phyloP scores from a whole-genome alignment of 495 filamentous ascomycete species.

The Penicillium riverlandense region DNA sequence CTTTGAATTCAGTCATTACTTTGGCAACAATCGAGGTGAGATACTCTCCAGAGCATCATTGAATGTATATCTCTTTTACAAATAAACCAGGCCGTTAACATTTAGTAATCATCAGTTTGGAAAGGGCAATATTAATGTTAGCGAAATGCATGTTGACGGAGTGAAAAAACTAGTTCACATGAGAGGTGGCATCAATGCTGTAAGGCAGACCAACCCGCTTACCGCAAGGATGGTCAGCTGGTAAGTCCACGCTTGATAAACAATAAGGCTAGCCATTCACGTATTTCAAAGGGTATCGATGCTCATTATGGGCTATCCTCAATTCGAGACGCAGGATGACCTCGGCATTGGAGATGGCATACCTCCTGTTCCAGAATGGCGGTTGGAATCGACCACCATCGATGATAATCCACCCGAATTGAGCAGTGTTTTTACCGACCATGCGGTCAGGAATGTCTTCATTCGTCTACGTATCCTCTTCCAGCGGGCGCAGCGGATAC shows the following conservation, averaged over 20 bases:
- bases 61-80: background rate
- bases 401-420: slow-evolving; percentile 8
- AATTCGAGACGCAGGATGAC: slow-evolving; percentile 44
- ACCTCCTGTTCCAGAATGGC: slow-evolving; percentile 37
- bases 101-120: slow-evolving; percentile 26
- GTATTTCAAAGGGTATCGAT: slow-evolving; percentile 38
- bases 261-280: background rate
- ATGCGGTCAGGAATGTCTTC: slow-evolving; percentile 28
- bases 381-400: slow-evolving; percentile 10
- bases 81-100: background rate
- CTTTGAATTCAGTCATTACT: slow-evolving; percentile 47
- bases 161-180: slow-evolving; percentile 37
- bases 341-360: slow-evolving; percentile 39
- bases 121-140: slow-evolving; percentile 37
- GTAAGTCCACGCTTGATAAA: slow-evolving; percentile 17
- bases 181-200: slow-evolving; percentile 39
- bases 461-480: slow-evolving; percentile 35
- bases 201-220: slow-evolving; percentile 40
- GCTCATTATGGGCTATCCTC: slow-evolving; percentile 39
- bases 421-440: slow-evolving; percentile 17
- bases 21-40: slow-evolving; percentile 45
- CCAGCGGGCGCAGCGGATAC: slow-evolving; percentile 11
- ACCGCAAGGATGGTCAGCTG: slow-evolving; percentile 47
- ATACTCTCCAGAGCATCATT: background rate
- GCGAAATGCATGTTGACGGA: slow-evolving; percentile 43